Base-by-base conservation (phyloP, 305 asterid species). In the Ajuga reptans region DNA sequence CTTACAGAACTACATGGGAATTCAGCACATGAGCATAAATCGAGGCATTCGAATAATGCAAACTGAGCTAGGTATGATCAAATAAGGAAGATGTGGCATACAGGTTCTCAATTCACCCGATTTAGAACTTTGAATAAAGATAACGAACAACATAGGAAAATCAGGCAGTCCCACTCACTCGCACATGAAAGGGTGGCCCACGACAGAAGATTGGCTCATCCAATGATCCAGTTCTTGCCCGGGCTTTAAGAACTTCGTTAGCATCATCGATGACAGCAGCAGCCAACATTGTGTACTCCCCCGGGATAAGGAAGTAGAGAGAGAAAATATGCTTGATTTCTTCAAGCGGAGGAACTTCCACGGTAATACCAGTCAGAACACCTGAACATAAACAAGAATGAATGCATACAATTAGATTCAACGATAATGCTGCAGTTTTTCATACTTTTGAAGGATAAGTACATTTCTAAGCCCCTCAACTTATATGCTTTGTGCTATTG, bases 121-220 rank as follows among this genome's bases (percentile, higher is more conserved):
- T 34, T 42, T 11, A 42, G 63, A 15, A 12, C 18, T 47, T 47
- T 15, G 4, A 16, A 36, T 21, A 21, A 21, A 21, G 29, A 58
- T 58, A 58, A 34, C 33, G 31, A 14, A 37, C 37, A 14, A 37
- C 37, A 9, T 61, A 61, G 36, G 41, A 64, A 49, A 73, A 15
- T 86, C 85, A 88, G 2, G 80, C 80, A 60, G 95, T 81, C 39
- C 98, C 97, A 58, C 78, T 82, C 36, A 92, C 98, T 62, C 82
- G 87, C 55, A 92, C 87, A 75, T 84, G 98, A 82, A 85, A 90
- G 0, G 98, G 98, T 9, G 98, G 96, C 29, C 97, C 98, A 16
- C 98, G 93, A 66, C 98, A 92, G 73, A 90, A 83, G 75, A 92
- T 92, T 36, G 98, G 94, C 79, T 88, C 96, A 5, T 90, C 91